Evolutionary conservation across 1,139 yeast species (phyloP).

Genomic region (Pichia terricola): DNA sequence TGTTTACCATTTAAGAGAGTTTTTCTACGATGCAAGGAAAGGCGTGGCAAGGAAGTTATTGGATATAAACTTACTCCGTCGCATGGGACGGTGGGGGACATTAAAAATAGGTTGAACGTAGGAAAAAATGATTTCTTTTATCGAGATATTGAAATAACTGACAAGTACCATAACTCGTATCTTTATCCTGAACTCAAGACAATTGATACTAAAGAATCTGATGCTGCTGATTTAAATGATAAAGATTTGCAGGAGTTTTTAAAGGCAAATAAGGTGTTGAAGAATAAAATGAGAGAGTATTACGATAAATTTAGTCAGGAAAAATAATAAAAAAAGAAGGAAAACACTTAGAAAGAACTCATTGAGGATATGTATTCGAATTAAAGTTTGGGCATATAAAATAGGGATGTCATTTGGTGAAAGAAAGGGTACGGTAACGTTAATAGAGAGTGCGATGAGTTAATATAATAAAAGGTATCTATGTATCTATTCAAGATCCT

Average conservation of each 20-base stretch:
- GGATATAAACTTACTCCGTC: slow-evolving; percentile 20
- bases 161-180: slow-evolving; percentile 21
- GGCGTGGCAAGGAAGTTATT: slow-evolving; percentile 15
- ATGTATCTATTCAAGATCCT: too few relatives aligned
- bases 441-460: too few relatives aligned
- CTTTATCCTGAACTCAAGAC: slow-evolving; percentile 7
- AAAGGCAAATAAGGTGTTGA: slow-evolving; percentile 22
- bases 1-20: slow-evolving; percentile 28
- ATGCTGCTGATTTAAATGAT: not conserved
- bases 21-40: slow-evolving; percentile 24
- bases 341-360: not conserved
- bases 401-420: too few relatives aligned
- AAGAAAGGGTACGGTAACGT: too few relatives aligned
- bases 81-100: slow-evolving; percentile 3
- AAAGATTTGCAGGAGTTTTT: slow-evolving; percentile 16
- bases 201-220: too few relatives aligned
- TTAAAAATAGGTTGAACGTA: not conserved
- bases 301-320: slow-evolving; percentile 13
- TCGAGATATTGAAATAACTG: slow-evolving; percentile 24
- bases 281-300: slow-evolving; percentile 20
- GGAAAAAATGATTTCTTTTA: slow-evolving; percentile 10
- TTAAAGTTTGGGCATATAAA: too few relatives aligned
- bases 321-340: not conserved
- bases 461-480: too few relatives aligned
- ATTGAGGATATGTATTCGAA: too few relatives aligned